Evolutionary conservation across 805 yeast species (phyloP), one percentile per base, ranked within the genome.

Genomic region (Kazachstania taianensis): DNA sequence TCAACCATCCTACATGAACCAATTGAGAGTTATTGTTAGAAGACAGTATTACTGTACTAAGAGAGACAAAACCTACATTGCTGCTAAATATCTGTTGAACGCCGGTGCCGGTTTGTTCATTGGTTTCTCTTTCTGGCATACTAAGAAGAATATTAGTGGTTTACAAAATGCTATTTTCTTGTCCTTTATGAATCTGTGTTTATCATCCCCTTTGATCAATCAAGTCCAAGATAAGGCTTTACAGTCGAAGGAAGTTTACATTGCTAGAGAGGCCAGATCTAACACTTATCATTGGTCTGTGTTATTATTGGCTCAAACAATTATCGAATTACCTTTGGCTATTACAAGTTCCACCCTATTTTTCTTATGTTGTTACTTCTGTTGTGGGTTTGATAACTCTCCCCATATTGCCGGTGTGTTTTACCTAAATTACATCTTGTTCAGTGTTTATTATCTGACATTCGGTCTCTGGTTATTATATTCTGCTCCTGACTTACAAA

Each of bases 251-350:
- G 80, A 75, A 38, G 59, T 80, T 31, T 81, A 61, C 50, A 84
- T 80, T 55, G 82, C 75, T 9, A 69, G 89, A 50, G 92, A 81
- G 50, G 66, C 76, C 14, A 70, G 76, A 39, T 76, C 85, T 2
- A 78, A 78, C 50, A 81, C 84, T 12, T 81, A 72, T 62, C 81
- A 78, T 49, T 81, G 87, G 87, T 65, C 77, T 12, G 59, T 72
- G 29, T 59, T 81, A 55, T 49, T 78, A 33, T 32, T 77, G 19
- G 60, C 79, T 7, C 78, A 77, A 47, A 61, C 62, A 35, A 17
- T 73, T 3, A 67, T 67, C 40, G 92, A 81, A 52, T 45, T 78
- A 19, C 86, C 87, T 1, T 76, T 75, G 54, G 70, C 70, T 40
- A 43, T 69, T 23, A 37, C 69, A 16, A 57, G 66, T 46, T 61